These are phyloP conservation scores for Priceomyces carsonii DNA, from an alignment of 805 yeast species.

Conservation along the genomic window DNA sequence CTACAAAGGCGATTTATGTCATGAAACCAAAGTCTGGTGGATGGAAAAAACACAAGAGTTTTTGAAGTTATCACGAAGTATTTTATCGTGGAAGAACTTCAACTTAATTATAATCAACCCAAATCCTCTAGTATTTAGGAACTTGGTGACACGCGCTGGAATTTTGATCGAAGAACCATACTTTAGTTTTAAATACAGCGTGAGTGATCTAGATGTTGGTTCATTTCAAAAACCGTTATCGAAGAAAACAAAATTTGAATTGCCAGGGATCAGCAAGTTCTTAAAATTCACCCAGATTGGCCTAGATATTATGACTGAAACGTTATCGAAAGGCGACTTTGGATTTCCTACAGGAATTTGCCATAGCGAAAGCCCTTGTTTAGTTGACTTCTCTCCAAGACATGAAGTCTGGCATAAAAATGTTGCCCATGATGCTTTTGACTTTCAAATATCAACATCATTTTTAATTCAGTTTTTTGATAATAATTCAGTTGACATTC, in stretches of 20 bases:
- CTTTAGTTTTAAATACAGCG: slow-evolving; percentile 46
- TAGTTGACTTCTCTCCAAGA: slow-evolving; percentile 30
- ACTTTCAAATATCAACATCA: slow-evolving; percentile 40
- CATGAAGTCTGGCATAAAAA: slow-evolving; percentile 56
- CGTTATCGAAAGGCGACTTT: too few relatives aligned
- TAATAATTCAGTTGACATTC: too few relatives aligned
- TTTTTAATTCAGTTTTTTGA: slow-evolving; percentile 43
- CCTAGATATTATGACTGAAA: too few relatives aligned
- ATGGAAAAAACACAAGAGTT: slow-evolving; percentile 35
- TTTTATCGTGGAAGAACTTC: slow-evolving; percentile 30
- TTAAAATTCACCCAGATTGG: slow-evolving; percentile 30
- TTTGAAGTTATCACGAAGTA: slow-evolving; percentile 25
- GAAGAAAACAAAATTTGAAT: slow-evolving; percentile 1
- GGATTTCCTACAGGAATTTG: background rate
- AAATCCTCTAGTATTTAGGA: background rate
- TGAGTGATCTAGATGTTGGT: background rate
- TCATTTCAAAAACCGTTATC: background rate
- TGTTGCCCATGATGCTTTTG: slow-evolving; percentile 25
- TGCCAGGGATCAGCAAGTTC: slow-evolving; percentile 36
- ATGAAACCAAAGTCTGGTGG: slow-evolving; percentile 45
- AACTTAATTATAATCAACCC: slow-evolving; percentile 25
- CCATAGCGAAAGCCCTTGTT: slow-evolving; percentile 28
- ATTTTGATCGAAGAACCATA: slow-evolving; percentile 29
- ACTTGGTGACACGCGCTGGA: background rate
- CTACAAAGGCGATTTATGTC: slow-evolving; percentile 11